A percentile compares a stretch with the other conserved stretches of the same genome.
Conservation (phyloP, 2,329 filamentous ascomycete genomes). For the Verruconis gallopava region DNA sequence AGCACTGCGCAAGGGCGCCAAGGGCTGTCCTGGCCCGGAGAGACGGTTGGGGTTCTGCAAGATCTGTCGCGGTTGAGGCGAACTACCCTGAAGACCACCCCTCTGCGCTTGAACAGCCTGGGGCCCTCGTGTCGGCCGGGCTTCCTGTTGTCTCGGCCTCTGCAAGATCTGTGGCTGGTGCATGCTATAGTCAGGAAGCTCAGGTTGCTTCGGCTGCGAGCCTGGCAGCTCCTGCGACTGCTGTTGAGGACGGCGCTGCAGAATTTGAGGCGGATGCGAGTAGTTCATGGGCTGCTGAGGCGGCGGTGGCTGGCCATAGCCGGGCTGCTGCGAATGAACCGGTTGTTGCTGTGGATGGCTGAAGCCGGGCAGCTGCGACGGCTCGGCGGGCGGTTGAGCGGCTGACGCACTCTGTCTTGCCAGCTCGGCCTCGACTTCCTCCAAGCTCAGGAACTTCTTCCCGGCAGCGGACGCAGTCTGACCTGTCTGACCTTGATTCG, state of each 20-base stretch:
- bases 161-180: constrained; percentile 27
- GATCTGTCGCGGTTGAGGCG: constrained; percentile 53
- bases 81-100: constrained; percentile 14
- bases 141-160: constrained; percentile 17
- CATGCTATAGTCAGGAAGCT: constrained; percentile 13
- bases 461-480: constrained; percentile 21
- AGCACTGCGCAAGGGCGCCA: constrained; percentile 13
- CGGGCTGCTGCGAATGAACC: constrained; percentile 12
- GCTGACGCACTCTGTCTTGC: constrained; percentile 52
- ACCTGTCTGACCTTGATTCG: constrained; percentile 19
- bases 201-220: constrained; percentile 20
- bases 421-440: constrained; percentile 94
- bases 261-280: constrained; percentile 30
- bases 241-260: constrained; percentile 30
- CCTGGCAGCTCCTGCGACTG: constrained; percentile 23
- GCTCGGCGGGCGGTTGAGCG: constrained; percentile 18
- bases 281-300: constrained; percentile 30
- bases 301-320: constrained; percentile 17
- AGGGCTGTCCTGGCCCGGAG: constrained; percentile 28
- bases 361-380: constrained; percentile 16
- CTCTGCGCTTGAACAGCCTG: constrained; percentile 14
- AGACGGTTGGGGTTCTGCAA: constrained; percentile 65
- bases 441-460: constrained; percentile 84
- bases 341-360: constrained; percentile 13
- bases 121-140: constrained; percentile 15